Conservation (phyloP, 2,329 filamentous ascomycete genomes). For the Aureobasidium sp. region DNA sequence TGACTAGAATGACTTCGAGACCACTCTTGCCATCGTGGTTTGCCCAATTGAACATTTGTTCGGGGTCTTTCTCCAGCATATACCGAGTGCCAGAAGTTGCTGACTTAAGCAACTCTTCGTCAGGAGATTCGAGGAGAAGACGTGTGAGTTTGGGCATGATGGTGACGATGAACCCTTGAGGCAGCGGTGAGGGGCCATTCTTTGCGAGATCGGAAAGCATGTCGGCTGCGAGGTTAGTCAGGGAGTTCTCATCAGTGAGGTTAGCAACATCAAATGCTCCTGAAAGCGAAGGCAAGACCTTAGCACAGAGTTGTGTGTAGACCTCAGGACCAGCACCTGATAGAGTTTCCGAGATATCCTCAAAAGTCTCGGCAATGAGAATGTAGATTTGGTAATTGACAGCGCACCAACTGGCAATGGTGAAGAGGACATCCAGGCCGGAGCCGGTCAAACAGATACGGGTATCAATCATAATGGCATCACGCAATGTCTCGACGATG, state of each 20-base stretch:
- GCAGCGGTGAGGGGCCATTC: slow-evolving; percentile 76
- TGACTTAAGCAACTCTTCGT: slow-evolving; percentile 80
- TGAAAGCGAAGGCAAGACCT: slow-evolving; percentile 78
- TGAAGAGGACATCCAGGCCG: slow-evolving; percentile 77
- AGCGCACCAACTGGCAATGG: slow-evolving; percentile 78
- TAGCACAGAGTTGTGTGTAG: slow-evolving; percentile 72
- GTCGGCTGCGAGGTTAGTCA: slow-evolving; percentile 81
- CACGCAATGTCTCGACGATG: slow-evolving; percentile 74
- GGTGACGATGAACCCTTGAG: slow-evolving; percentile 73
- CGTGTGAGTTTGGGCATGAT: slow-evolving; percentile 81
- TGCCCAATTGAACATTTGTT: slow-evolving; percentile 81
- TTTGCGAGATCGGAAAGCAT: slow-evolving; percentile 73
- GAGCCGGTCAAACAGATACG: slow-evolving; percentile 65
- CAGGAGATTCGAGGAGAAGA: slow-evolving; percentile 72
- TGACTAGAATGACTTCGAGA: slow-evolving; percentile 78
- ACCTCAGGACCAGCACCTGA: slow-evolving; percentile 55
- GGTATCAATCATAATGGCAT: slow-evolving; percentile 73
- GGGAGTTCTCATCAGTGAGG: slow-evolving; percentile 72
- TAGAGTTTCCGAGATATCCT: slow-evolving; percentile 69
- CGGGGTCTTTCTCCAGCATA: slow-evolving; percentile 80
- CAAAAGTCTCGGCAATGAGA: slow-evolving; percentile 82
- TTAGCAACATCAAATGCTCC: slow-evolving; percentile 84
- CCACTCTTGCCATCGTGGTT: slow-evolving; percentile 73
- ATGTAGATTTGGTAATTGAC: slow-evolving; percentile 86
- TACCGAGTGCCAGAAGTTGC: slow-evolving; percentile 81